These are phyloP conservation scores for Quercus wislizeni DNA, from an alignment of 306 rosid genomes.

Conservation along the genomic window DNA sequence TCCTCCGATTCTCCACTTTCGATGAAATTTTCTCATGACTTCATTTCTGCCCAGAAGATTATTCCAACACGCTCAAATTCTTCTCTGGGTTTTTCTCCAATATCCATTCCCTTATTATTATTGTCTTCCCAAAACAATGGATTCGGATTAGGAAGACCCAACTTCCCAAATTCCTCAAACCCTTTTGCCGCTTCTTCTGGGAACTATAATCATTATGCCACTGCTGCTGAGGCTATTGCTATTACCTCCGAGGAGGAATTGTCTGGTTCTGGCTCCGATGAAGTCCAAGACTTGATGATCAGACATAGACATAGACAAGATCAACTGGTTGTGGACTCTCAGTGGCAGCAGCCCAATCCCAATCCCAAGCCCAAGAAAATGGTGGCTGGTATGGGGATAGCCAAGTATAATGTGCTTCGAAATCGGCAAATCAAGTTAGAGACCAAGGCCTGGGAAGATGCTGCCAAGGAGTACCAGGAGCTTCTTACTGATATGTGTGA, in stretches of 20 bases:
- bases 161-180: constrained; percentile 21
- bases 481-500: constrained; percentile 76
- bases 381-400: constrained; percentile 33
- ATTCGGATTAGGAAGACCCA: constrained; percentile 36
- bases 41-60: constrained; percentile 26
- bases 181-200: constrained; percentile 21
- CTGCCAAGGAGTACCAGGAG: constrained; percentile 82
- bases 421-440: constrained; percentile 73
- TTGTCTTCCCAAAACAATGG: constrained; percentile 15
- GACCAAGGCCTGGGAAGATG: constrained; percentile 95
- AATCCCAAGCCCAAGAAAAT: constrained; percentile 26
- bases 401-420: constrained; percentile 46
- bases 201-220: constrained; percentile 10
- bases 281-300: constrained; percentile 48
- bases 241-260: constrained; percentile 66
- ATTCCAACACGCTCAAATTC: constrained; percentile 8
- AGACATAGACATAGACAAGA: constrained; percentile 34
- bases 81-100: constrained; percentile 18
- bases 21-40: constrained; percentile 9
- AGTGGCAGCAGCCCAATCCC: constrained; percentile 2
- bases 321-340: constrained; percentile 20
- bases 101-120: neutral
- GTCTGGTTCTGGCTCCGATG: constrained; percentile 43
- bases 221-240: constrained; percentile 67
- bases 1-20: constrained; percentile 11